Base-by-base conservation (phyloP, 306 rosid genomes). In the Arachis hypogaea region DNA sequence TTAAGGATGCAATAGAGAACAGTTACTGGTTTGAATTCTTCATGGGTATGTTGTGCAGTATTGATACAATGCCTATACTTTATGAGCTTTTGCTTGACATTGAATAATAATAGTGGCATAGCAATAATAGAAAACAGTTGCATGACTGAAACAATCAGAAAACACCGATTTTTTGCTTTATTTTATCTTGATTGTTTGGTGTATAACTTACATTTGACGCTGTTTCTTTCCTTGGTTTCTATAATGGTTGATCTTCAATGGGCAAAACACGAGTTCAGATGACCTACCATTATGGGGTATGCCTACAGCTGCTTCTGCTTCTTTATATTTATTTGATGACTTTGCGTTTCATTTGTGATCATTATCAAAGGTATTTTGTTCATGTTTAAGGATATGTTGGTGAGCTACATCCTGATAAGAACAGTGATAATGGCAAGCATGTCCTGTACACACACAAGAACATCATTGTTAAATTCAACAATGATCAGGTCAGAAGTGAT, bases 281-380 rank as follows among this genome's bases (percentile, higher is more conserved):
- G 99, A 95, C 78, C 92, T 95, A 66, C 99, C 99, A 69, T 80
- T 95, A 72, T 92, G 98, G 98, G 98, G 99, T 95, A 95, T 79
- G 87, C 77, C 58, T 60, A 69, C 36, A 14, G 66, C 70, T 66
- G 46, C 74, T 56, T 59, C 70, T 60, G 10, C 68, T 68, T 69
- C 57, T 44, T 61, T 49, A 63, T 63, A 28, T 69, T 69, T 66
- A 57, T 64, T 61, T 61, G 36, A 42, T 74, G 54, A 43, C 50
- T 71, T 74, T 51, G 12, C 66, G 38, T 77, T 73, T 63, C 44
- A 77, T 75, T 67, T 59, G 68, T 72, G 66, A 12, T 76, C 54
- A 63, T 69, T 80, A 74, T 72, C 41, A 47, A 73, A 14, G 58
- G 8, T 63, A 61, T 66, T 72, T 71, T 61, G 5, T 72, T 75